Percentiles rank a stretch among this genome's conserved stretches.
phyloP scores from a whole-genome alignment of 2,329 filamentous ascomycete species.

The Gaeumannomyces sp. region DNA sequence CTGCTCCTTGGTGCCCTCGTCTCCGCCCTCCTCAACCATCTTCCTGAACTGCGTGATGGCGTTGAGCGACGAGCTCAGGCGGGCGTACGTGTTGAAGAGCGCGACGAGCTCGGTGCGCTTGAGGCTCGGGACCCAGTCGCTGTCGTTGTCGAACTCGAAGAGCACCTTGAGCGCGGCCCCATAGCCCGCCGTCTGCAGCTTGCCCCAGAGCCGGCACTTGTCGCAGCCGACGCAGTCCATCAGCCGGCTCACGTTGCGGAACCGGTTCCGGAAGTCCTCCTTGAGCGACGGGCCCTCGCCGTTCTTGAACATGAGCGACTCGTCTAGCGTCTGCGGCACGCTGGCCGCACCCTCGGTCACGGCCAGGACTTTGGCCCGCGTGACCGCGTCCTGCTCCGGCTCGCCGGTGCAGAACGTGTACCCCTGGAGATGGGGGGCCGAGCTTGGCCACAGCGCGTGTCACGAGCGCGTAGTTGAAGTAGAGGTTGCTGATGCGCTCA shows the following conservation, averaged over 20 bases:
- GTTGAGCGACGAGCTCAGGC: conserved; percentile 73
- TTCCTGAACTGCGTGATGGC: conserved; percentile 66
- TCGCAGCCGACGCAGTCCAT: conserved; percentile 99
- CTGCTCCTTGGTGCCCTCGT: conserved; percentile 16
- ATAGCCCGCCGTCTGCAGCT: conserved; percentile 90
- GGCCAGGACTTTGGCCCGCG: conserved; percentile 73
- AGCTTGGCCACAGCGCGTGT: conserved; percentile 88
- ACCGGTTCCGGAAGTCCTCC: conserved; percentile 94
- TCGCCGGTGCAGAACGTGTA: conserved; percentile 95
- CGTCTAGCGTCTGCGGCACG: conserved; percentile 81
- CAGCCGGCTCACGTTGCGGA: conserved; percentile 90
- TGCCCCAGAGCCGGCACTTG: conserved; percentile 97
- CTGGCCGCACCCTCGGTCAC: conserved; percentile 66
- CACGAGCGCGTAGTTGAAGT: conserved; percentile 98
- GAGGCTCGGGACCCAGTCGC: conserved; percentile 52
- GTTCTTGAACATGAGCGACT: conserved; percentile 88
- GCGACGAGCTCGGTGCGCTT: conserved; percentile 90
- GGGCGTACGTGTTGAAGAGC: conserved; percentile 86
- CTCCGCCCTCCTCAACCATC: conserved; percentile 40
- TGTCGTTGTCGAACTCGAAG: conserved; percentile 77
- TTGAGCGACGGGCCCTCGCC: conserved; percentile 72
- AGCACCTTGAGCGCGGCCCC: conserved; percentile 92
- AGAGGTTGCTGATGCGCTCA: conserved; percentile 92
- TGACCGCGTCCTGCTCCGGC: conserved; percentile 66
- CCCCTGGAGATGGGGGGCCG: conserved; percentile 63